A percentile compares a stretch with the other conserved stretches of the same genome.
Evolutionary conservation across 495 filamentous ascomycete species (phyloP).

Genomic region (Tuber indicum): DNA sequence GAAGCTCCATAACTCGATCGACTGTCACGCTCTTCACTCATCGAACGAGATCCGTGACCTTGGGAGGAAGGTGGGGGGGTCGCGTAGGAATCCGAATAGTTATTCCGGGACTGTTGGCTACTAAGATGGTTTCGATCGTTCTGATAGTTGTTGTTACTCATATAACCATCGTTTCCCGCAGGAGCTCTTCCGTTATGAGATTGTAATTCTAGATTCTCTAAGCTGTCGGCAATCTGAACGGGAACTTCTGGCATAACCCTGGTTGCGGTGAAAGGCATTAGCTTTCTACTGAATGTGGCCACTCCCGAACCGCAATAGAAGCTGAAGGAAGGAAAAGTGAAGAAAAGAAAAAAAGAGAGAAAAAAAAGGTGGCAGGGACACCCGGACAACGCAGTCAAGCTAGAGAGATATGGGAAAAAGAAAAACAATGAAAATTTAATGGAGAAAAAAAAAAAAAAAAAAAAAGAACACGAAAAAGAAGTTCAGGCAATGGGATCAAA

Average conservation of each 20-base stretch:
- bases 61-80: constrained; percentile 39
- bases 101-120: constrained; percentile 31
- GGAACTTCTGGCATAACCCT: constrained; percentile 73
- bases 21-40: constrained; percentile 44
- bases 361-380: constrained; percentile 27
- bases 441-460: constrained; percentile 17
- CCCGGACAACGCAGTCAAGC: constrained; percentile 15
- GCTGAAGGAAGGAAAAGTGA: constrained; percentile 18
- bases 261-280: constrained; percentile 17
- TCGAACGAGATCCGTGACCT: constrained; percentile 37
- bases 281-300: background rate
- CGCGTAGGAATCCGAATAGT: constrained; percentile 39
- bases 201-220: constrained; percentile 81
- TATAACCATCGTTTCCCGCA: constrained; percentile 18
- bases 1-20: constrained; percentile 37
- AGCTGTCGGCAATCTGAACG: constrained; percentile 74
- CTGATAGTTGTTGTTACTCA: constrained; percentile 43
- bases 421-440: constrained; percentile 7
- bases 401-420: constrained; percentile 17
- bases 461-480: constrained; percentile 20
- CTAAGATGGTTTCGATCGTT: constrained; percentile 43
- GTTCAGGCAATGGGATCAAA: constrained; percentile 22
- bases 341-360: background rate
- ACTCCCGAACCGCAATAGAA: background rate
- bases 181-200: constrained; percentile 44